Conservation (phyloP, 1,139 yeast species). For the Yamadazyma trypodendri region DNA sequence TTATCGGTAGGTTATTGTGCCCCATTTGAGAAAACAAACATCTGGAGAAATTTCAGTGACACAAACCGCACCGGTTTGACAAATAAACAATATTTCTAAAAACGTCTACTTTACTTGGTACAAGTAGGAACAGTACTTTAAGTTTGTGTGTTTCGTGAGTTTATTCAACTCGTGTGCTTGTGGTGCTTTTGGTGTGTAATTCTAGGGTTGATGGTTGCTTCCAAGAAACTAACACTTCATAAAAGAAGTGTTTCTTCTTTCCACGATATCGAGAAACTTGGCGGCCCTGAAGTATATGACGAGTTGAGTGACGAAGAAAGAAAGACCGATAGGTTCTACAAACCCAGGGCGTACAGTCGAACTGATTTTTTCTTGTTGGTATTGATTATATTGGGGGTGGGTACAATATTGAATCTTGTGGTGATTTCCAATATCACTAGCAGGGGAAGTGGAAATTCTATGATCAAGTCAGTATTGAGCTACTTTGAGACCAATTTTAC, state of each 20-base stretch:
- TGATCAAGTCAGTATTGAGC: neutral
- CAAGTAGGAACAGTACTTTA: too few relatives aligned
- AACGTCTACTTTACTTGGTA: too few relatives aligned
- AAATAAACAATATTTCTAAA: neutral
- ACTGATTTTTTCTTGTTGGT: conserved; percentile 11
- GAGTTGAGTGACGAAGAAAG: conserved; percentile 2
- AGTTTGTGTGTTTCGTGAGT: too few relatives aligned
- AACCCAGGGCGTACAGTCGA: neutral
- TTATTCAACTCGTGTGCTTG: too few relatives aligned
- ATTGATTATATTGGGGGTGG: conserved; percentile 10
- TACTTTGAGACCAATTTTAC: neutral
- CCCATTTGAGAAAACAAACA: too few relatives aligned
- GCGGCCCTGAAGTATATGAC: neutral
- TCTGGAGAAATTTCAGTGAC: conserved; percentile 1
- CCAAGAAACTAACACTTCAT: conserved; percentile 6
- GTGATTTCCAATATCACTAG: conserved; percentile 4
- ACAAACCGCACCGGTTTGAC: neutral
- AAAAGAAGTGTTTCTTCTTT: conserved; percentile 14
- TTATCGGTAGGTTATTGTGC: too few relatives aligned
- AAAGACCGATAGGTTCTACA: neutral
- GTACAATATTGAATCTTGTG: conserved; percentile 12
- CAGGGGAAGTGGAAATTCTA: neutral
- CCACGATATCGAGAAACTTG: conserved; percentile 7
- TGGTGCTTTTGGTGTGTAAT: too few relatives aligned
- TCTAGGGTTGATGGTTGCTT: neutral